Evolutionary conservation across 2,329 filamentous ascomycete genomes (phyloP).

Genomic region (Venturia nashicola): DNA sequence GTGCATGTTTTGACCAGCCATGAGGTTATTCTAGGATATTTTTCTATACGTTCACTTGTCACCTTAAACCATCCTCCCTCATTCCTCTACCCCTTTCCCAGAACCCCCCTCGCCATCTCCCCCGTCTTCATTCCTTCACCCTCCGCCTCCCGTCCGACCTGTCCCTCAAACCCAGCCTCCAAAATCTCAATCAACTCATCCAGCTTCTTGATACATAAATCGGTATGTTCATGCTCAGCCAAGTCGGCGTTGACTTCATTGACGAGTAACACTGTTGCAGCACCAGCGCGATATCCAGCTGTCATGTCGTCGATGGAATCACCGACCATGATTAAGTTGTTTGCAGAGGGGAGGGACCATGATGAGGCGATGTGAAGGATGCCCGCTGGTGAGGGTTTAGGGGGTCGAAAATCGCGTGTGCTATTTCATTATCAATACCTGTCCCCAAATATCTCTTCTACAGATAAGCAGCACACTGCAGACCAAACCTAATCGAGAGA

Average conservation of each 20-base stretch:
- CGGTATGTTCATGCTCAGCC: slow-evolving; percentile 60
- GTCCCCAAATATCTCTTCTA: background rate
- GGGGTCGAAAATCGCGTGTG: slow-evolving; percentile 69
- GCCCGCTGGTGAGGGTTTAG: slow-evolving; percentile 80
- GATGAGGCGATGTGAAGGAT: slow-evolving; percentile 71
- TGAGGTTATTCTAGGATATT: background rate
- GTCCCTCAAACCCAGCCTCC: slow-evolving; percentile 54
- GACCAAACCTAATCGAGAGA: background rate
- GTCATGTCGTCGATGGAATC: slow-evolving; percentile 84
- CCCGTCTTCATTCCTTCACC: slow-evolving; percentile 18
- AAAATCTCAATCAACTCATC: slow-evolving; percentile 68
- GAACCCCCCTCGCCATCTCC: slow-evolving; percentile 15
- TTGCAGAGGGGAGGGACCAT: slow-evolving; percentile 47
- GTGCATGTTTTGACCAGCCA: too few species aligned
- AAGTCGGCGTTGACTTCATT: slow-evolving; percentile 70
- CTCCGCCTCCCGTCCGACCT: slow-evolving; percentile 16
- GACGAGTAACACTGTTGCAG: slow-evolving; percentile 77
- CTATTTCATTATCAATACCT: background rate
- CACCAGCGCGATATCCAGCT: slow-evolving; percentile 69
- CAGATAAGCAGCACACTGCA: background rate
- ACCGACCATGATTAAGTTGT: slow-evolving; percentile 38
- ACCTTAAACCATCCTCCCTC: background rate
- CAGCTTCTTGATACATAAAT: slow-evolving; percentile 56
- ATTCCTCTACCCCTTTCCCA: slow-evolving; percentile 10
- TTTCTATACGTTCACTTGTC: too few species aligned